Percentiles rank a stretch among this genome's conserved stretches.
These are phyloP conservation scores for Dovyalis caffra DNA, from an alignment of 345 rosid species.

Conservation along the genomic window DNA sequence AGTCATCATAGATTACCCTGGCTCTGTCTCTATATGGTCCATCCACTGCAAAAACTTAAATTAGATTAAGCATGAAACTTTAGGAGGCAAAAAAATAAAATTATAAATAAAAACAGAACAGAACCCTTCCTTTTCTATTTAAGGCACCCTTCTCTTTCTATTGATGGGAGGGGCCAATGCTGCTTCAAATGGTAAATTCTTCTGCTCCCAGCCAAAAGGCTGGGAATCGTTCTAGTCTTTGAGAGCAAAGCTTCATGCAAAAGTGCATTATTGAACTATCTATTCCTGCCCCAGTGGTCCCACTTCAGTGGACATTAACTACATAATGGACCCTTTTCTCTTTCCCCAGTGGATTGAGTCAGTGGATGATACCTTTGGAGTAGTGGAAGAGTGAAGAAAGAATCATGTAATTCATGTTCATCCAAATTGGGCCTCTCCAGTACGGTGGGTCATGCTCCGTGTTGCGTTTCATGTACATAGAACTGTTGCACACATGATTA, in stretches of 20 bases:
- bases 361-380: slow-evolving; percentile 51
- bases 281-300: too few relatives aligned
- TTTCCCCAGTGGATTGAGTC: too few relatives aligned
- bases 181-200: too few relatives aligned
- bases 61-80: background rate
- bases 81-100: background rate
- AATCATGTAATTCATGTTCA: slow-evolving; percentile 89
- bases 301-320: too few relatives aligned
- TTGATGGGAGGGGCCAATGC: too few relatives aligned
- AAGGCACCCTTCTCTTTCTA: too few relatives aligned
- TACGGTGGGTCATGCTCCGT: slow-evolving; percentile 88
- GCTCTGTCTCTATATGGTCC: slow-evolving; percentile 75
- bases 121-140: too few relatives aligned
- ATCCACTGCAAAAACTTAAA: slow-evolving; percentile 46
- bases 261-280: too few relatives aligned
- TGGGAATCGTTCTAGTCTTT: too few relatives aligned
- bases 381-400: slow-evolving; percentile 83
- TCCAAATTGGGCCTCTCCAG: slow-evolving; percentile 97
- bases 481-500: slow-evolving; percentile 37
- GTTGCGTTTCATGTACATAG: slow-evolving; percentile 87
- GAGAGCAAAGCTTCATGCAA: too few relatives aligned
- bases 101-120: background rate
- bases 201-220: too few relatives aligned
- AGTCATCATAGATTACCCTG: slow-evolving; percentile 51
- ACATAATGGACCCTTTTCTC: too few relatives aligned